Conservation (phyloP, 225 moss, liverwort and hornwort species). For the Sphagnum tenellum region DNA sequence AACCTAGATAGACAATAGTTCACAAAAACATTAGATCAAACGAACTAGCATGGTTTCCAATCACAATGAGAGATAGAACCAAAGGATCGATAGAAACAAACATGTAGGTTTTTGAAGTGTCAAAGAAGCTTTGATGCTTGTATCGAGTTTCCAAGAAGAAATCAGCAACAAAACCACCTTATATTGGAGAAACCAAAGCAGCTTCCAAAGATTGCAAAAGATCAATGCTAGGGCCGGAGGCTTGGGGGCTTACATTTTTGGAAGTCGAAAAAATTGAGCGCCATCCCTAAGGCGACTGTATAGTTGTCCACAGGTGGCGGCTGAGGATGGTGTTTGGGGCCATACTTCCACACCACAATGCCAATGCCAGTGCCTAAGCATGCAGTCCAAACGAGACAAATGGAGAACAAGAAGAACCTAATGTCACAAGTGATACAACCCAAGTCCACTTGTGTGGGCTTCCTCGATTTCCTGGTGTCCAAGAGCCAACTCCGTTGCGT, state of each 20-base stretch:
- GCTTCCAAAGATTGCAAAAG: no score
- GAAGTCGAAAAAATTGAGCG: conserved; percentile 42
- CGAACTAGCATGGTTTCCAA: no score
- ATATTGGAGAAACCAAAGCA: no score
- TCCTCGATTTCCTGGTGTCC: conserved; percentile 12
- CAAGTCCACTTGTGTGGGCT: conserved; percentile 5
- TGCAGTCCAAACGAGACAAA: conserved; percentile 5
- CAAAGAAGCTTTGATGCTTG: no score
- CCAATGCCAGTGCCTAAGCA: conserved; percentile 7
- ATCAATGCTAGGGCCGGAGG: no score
- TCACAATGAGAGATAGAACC: no score
- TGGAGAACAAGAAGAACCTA: conserved; percentile 19
- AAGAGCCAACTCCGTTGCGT: conserved; percentile 46
- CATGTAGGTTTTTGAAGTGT: no score
- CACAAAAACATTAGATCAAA: no score
- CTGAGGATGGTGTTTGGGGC: conserved; percentile 4
- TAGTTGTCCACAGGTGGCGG: conserved; percentile 14
- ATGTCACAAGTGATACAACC: conserved; percentile 16
- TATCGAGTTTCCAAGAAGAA: neutral
- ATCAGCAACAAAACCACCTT: neutral
- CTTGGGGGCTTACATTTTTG: conserved; percentile 36
- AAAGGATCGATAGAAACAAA: no score
- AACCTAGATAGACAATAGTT: no score
- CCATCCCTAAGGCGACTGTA: conserved; percentile 17
- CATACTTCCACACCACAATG: conserved; percentile 13